Conservation (phyloP, 805 yeast species). For the Candida takata region DNA sequence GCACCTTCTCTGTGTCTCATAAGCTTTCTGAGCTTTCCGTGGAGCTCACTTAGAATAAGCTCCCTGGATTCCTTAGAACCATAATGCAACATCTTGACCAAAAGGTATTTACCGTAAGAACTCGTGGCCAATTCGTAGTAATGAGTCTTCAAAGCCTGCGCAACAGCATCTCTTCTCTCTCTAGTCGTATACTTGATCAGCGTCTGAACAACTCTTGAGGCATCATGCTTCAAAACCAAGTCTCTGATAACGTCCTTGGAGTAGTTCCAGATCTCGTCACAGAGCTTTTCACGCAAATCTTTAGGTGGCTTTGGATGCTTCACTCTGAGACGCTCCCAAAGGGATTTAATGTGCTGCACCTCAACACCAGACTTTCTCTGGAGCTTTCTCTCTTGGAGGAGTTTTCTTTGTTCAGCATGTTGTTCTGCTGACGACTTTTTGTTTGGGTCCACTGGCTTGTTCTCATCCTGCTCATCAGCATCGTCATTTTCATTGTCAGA, state of each 20-base stretch:
- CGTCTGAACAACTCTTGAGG: conserved; percentile 93
- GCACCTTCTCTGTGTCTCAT: conserved; percentile 99
- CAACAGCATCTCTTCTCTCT: conserved; percentile 68
- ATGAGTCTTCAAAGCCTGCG: conserved; percentile 61
- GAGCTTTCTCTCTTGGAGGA: conserved; percentile 75
- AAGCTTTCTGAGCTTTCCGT: conserved; percentile 82
- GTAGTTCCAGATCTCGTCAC: conserved; percentile 80
- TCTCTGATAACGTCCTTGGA: conserved; percentile 73
- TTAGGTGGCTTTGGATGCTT: conserved; percentile 77
- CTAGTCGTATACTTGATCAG: conserved; percentile 79
- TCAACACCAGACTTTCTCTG: conserved; percentile 82
- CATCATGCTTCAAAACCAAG: conserved; percentile 90
- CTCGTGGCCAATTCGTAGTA: conserved; percentile 82
- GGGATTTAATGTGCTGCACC: conserved; percentile 73
- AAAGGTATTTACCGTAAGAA: conserved; percentile 86
- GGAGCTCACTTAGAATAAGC: conserved; percentile 71
- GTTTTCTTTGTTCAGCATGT: conserved; percentile 76
- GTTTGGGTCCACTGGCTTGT: conserved; percentile 24
- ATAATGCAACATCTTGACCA: conserved; percentile 85
- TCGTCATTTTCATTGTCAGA: conserved; percentile 6
- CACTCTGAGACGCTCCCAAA: conserved; percentile 91
- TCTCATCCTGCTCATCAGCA: conserved; percentile 20
- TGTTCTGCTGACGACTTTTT: conserved; percentile 54
- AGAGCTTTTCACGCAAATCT: conserved; percentile 65
- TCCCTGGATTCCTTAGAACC: conserved; percentile 81